Evolutionary conservation across 1,284 basidiomycete species (phyloP).

Genomic region (Sphagnurus paluster): DNA sequence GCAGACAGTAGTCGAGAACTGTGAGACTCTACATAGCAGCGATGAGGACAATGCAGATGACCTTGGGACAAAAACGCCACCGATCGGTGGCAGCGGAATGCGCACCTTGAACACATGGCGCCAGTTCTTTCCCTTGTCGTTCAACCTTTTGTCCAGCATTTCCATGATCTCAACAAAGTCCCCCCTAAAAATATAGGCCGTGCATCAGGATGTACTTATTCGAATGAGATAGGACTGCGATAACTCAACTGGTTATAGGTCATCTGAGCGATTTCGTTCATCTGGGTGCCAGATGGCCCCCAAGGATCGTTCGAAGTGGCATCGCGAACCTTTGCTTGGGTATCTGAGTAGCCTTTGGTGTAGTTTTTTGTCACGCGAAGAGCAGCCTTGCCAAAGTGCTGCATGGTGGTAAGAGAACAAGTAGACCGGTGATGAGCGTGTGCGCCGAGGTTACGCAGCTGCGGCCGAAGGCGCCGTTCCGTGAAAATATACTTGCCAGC

Average conservation of each 20-base stretch:
- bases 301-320: conserved; percentile 99
- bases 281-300: conserved; percentile 97
- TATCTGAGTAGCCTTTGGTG: conserved; percentile 93
- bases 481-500: neutral
- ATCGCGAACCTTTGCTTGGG: conserved; percentile 94
- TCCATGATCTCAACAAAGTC: conserved; percentile 99
- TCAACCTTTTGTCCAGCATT: conserved; percentile 98
- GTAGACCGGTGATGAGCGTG: neutral
- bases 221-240: conserved; percentile 5
- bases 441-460: neutral
- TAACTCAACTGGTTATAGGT: conserved; percentile 92
- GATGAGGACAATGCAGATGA: neutral
- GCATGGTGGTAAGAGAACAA: conserved; percentile 41
- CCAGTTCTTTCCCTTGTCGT: conserved; percentile 99
- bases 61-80: neutral
- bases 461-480: neutral
- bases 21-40: conserved; percentile 75
- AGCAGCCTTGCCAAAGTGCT: conserved; percentile 77
- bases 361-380: conserved; percentile 92
- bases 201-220: conserved; percentile 10
- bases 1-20: conserved; percentile 94
- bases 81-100: neutral
- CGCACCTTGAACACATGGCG: conserved; percentile 97
- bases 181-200: conserved; percentile 51
- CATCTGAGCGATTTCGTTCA: conserved; percentile 98